A percentile compares a stretch with the other conserved stretches of the same genome.
These are phyloP conservation scores for Alternaria metachromatica DNA, from an alignment of 2,329 filamentous ascomycete genomes.

Conservation along the genomic window DNA sequence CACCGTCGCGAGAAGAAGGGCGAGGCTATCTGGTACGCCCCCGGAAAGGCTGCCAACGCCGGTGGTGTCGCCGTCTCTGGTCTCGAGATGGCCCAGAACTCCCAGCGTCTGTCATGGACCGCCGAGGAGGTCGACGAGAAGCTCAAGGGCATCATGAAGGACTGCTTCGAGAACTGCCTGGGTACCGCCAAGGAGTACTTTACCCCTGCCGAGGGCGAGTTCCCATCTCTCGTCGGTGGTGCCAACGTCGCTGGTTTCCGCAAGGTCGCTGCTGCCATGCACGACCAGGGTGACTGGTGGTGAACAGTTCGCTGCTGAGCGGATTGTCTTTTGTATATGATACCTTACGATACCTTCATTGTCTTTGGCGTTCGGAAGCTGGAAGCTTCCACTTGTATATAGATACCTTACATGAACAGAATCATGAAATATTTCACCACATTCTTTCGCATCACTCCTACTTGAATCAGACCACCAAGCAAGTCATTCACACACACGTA, in stretches of 20 bases:
- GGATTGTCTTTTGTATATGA: constrained; percentile 28
- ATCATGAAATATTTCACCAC: constrained; percentile 1
- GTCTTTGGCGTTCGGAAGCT: constrained; percentile 25
- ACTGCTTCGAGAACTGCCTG: constrained; percentile 87
- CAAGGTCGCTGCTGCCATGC: constrained; percentile 95
- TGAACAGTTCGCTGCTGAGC: constrained; percentile 25
- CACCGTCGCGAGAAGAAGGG: constrained; percentile 73
- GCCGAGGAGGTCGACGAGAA: constrained; percentile 87
- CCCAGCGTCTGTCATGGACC: constrained; percentile 82
- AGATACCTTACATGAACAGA: constrained; percentile 29
- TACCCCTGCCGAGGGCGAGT: constrained; percentile 76
- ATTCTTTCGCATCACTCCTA: too few species aligned
- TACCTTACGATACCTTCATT: constrained; percentile 32
- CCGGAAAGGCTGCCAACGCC: constrained; percentile 94
- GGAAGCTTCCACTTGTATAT: constrained; percentile 20
- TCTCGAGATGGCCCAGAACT: constrained; percentile 99
- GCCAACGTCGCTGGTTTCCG: constrained; percentile 97
- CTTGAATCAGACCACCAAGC: too few species aligned
- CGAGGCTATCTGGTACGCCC: constrained; percentile 89
- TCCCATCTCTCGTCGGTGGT: constrained; percentile 89
- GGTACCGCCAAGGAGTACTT: constrained; percentile 91
- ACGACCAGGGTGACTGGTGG: constrained; percentile 96
- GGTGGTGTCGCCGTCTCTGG: constrained; percentile 97
- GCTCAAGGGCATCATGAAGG: constrained; percentile 94
- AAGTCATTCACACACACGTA: neutral